phyloP scores from a whole-genome alignment of 139 green algal species.

The Chloropicon primus region DNA sequence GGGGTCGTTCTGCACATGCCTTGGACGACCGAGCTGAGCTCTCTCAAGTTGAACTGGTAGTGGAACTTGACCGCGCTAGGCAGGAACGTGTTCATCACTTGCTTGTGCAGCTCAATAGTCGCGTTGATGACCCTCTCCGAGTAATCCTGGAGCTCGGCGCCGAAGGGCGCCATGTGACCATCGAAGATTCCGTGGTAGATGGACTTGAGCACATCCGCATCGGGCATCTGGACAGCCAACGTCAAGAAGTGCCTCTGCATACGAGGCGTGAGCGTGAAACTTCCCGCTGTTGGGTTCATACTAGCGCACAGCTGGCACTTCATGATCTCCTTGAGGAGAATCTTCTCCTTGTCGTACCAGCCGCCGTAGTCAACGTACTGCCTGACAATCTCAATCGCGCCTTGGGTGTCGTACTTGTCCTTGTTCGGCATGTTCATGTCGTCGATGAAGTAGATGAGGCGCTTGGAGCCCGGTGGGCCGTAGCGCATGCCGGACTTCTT shows the following conservation, averaged over 20 bases:
- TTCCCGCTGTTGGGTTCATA: slow-evolving; percentile 83
- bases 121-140: slow-evolving; percentile 59
- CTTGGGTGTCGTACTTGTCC: slow-evolving; percentile 92
- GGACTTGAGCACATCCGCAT: slow-evolving; percentile 39
- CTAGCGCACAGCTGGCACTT: slow-evolving; percentile 59
- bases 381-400: slow-evolving; percentile 71
- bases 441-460: slow-evolving; percentile 81
- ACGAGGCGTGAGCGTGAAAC: slow-evolving; percentile 76
- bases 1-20: slow-evolving; percentile 62
- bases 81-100: slow-evolving; percentile 76
- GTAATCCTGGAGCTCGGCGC: slow-evolving; percentile 46
- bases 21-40: slow-evolving; percentile 37
- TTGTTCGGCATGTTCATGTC: slow-evolving; percentile 83
- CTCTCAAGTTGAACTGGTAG: slow-evolving; percentile 85
- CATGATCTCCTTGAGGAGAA: slow-evolving; percentile 73
- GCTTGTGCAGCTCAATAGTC: slow-evolving; percentile 67
- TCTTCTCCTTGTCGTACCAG: slow-evolving; percentile 85
- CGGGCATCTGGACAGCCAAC: slow-evolving; percentile 56
- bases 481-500: slow-evolving; percentile 59
- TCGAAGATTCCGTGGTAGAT: slow-evolving; percentile 24
- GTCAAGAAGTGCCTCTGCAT: slow-evolving; percentile 88
- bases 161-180: slow-evolving; percentile 49
- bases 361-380: slow-evolving; percentile 78
- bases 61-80: slow-evolving; percentile 76
- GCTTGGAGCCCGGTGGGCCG: slow-evolving; percentile 53